Evolutionary conservation across 176 grass and related monocot species (phyloP).

Genomic region (Raddia distichophylla): DNA sequence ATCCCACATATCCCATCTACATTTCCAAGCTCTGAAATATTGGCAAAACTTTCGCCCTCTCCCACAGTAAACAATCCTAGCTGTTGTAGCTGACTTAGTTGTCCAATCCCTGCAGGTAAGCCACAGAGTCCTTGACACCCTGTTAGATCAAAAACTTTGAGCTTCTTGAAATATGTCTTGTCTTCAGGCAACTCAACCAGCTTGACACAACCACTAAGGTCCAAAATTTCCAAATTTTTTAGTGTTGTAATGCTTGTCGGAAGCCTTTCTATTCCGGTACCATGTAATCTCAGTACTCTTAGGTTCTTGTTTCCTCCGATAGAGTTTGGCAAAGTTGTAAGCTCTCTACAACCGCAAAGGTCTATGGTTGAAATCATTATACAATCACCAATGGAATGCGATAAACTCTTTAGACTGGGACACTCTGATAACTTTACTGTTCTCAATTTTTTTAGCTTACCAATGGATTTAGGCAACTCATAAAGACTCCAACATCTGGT

Average conservation of each 20-base stretch:
- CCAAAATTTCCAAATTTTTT: background rate
- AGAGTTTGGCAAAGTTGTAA: background rate
- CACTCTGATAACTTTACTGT: background rate
- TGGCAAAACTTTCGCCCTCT: background rate
- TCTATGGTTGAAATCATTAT: background rate
- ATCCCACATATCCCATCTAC: background rate
- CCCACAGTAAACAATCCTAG: conserved; percentile 5
- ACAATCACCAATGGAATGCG: conserved; percentile 17
- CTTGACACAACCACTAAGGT: background rate
- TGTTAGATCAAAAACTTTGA: background rate
- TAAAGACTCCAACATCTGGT: no score
- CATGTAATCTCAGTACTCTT: background rate
- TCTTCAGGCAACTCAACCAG: background rate
- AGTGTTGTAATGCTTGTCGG: background rate
- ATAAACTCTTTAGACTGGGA: background rate
- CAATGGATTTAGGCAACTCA: conserved; percentile 23
- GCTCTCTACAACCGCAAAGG: accelerated
- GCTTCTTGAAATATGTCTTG: background rate
- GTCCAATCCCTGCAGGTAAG: background rate
- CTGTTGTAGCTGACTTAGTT: background rate
- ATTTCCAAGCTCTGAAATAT: conserved; percentile 5
- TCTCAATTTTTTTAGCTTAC: conserved; percentile 13
- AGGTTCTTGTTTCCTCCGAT: background rate
- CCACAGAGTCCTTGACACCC: background rate
- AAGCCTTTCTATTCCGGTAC: background rate